Evolutionary conservation across 106 monocot genomes (phyloP), one percentile per base, ranked within the genome.

Genomic region (Dioscorea alata): DNA sequence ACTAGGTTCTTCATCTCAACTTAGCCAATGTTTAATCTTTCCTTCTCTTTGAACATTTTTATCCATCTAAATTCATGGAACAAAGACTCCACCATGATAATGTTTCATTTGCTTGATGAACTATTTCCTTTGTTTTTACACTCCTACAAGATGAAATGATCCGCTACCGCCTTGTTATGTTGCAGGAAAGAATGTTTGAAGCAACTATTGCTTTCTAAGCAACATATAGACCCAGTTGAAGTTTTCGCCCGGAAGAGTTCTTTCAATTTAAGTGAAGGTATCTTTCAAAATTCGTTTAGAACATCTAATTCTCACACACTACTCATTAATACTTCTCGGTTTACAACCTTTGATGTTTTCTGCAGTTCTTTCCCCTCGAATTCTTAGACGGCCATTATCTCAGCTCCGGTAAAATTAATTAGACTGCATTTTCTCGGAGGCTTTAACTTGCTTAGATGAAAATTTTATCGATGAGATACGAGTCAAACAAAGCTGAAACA

Each of bases 261-360:
- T 65, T 93, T 86, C 73, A 72, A 74, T 58, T 34, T 83, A 72
- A 70, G 21, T 54, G 68, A 89, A 76, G 86, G 85, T 89, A 81
- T 77, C 8, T 63, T 17, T 33, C 18, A 14, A 14, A 23, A 16
- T 60, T 49, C 23, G 16, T 16, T 16, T 23, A 17, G 33, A 64
- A 15, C n/a, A 10, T 35, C 18, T 64, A 34, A 56, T 17, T 13
- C 8, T 49, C 22, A 22, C 18, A 31, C 17, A 10, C n/a, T 54
- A 12, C 53, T 24, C 19, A 20, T 12, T 28, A 28, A 28, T 28
- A 57, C 2, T 2, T 57, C 22, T 64, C 13, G 17, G 4, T 64
- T 25, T n/a, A 64, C 20, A 42, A 22, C 17, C 17, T 35, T 24
- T 1, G 4, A 65, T 42, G 5, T 12, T 31, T 48, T 78, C 0